phyloP scores from a whole-genome alignment of 1,284 basidiomycete species.

The Trichosporon sp. region DNA sequence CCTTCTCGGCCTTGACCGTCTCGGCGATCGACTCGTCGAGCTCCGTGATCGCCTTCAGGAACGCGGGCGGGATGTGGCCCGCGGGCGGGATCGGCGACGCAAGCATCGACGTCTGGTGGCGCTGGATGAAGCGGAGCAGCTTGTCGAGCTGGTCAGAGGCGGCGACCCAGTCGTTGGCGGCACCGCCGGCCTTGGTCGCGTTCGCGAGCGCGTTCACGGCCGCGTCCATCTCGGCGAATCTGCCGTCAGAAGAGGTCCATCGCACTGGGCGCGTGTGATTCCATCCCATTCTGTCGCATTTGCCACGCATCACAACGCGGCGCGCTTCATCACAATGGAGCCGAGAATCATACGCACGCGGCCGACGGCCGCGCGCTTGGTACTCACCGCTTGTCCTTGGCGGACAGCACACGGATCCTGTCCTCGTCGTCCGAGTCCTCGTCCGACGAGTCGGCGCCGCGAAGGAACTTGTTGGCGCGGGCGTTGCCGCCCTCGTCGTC shows the following conservation, averaged over 20 bases:
- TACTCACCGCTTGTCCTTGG: constrained; percentile 57
- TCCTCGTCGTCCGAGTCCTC: constrained; percentile 56
- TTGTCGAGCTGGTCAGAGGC: constrained; percentile 97
- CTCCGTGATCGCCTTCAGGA: constrained; percentile 73
- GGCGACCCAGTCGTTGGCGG: constrained; percentile 83
- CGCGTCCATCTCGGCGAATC: constrained; percentile 59
- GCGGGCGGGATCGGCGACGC: constrained; percentile 63
- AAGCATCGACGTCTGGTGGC: constrained; percentile 67
- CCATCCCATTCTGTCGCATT: neutral
- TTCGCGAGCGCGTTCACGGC: constrained; percentile 91
- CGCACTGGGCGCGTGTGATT: neutral
- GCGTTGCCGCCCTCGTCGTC: constrained; percentile 39
- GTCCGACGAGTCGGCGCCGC: constrained; percentile 50
- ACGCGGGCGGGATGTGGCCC: constrained; percentile 86
- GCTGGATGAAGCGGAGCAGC: constrained; percentile 82
- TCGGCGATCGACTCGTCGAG: constrained; percentile 77
- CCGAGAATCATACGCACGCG: neutral
- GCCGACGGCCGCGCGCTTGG: neutral
- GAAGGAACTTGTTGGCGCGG: constrained; percentile 52
- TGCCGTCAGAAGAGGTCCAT: constrained; percentile 24
- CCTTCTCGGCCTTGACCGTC: constrained; percentile 82
- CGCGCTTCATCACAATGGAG: neutral
- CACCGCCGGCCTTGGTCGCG: constrained; percentile 68
- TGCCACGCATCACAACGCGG: neutral
- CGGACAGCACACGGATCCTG: constrained; percentile 52